phyloP scores from a whole-genome alignment of 371 early-diverging fungal species.

The Syncephalastrum racemosum region DNA sequence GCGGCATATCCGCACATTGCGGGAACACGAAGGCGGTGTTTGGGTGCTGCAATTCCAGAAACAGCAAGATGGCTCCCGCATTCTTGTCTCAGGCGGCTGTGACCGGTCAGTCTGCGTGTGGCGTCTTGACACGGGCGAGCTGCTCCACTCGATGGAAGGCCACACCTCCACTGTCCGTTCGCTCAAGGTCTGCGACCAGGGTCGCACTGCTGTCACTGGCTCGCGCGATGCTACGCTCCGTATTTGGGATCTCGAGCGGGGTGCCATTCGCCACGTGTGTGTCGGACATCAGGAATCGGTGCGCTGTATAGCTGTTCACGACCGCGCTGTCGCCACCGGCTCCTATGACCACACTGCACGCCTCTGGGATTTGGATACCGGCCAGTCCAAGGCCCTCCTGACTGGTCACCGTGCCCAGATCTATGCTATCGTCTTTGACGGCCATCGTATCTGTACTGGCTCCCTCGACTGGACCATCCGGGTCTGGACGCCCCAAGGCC shows the following conservation, averaged over 20 bases:
- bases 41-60: constrained; percentile 88
- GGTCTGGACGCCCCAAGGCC: constrained; percentile 67
- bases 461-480: constrained; percentile 74
- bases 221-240: constrained; percentile 86
- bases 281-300: constrained; percentile 80
- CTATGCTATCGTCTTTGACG: constrained; percentile 66
- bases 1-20: constrained; percentile 58
- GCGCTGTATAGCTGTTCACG: constrained; percentile 77
- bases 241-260: constrained; percentile 77
- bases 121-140: constrained; percentile 75
- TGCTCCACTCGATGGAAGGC: constrained; percentile 72
- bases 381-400: constrained; percentile 60
- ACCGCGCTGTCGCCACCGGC: constrained; percentile 75
- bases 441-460: constrained; percentile 63
- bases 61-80: constrained; percentile 22
- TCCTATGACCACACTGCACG: constrained; percentile 88
- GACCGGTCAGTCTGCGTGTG: constrained; percentile 83
- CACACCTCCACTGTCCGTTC: constrained; percentile 92
- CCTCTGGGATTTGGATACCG: constrained; percentile 80
- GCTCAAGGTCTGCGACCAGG: constrained; percentile 60
- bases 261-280: constrained; percentile 57
- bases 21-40: constrained; percentile 91
- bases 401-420: constrained; percentile 69
- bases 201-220: constrained; percentile 72
- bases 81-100: constrained; percentile 73